These are phyloP conservation scores for Blastomyces emzantsi DNA, from an alignment of 2,329 filamentous ascomycete genomes.

Conservation along the genomic window DNA sequence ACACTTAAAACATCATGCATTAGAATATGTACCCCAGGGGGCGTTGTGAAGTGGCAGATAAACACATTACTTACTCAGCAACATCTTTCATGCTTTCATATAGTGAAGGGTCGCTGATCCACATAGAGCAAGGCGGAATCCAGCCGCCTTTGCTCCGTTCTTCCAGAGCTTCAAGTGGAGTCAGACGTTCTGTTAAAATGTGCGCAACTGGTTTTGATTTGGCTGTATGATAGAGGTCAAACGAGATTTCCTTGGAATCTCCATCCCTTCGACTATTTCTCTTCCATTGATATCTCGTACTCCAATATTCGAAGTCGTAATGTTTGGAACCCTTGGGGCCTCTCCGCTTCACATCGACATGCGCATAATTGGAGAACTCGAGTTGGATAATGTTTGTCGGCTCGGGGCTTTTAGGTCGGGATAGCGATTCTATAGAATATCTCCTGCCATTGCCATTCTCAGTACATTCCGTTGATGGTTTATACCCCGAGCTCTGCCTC, in stretches of 20 bases:
- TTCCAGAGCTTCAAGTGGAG: slow-evolving; percentile 57
- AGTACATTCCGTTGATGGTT: slow-evolving; percentile 37
- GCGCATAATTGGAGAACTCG: slow-evolving; percentile 96
- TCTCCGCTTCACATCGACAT: slow-evolving; percentile 68
- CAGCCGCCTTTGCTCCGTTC: slow-evolving; percentile 76
- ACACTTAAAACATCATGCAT: slow-evolving; percentile 47
- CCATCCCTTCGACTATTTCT: slow-evolving; percentile 61
- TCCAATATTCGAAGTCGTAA: slow-evolving; percentile 95
- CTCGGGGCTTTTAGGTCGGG: slow-evolving; percentile 21
- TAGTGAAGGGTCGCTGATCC: slow-evolving; percentile 68
- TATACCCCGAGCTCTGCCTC: slow-evolving; percentile 52
- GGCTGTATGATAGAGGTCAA: slow-evolving; percentile 65
- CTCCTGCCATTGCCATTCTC: slow-evolving; percentile 22
- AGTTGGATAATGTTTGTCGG: slow-evolving; percentile 76
- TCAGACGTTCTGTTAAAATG: slow-evolving; percentile 71
- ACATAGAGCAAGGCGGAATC: slow-evolving; percentile 84
- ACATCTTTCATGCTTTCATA: slow-evolving; percentile 65
- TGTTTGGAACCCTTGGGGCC: slow-evolving; percentile 59
- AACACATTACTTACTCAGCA: slow-evolving; percentile 61
- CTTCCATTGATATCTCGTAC: slow-evolving; percentile 74
- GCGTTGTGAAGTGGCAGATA: slow-evolving; percentile 9
- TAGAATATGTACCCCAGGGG: neutral
- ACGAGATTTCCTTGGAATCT: slow-evolving; percentile 56
- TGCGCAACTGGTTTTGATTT: slow-evolving; percentile 62
- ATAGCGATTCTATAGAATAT: slow-evolving; percentile 8